These are phyloP conservation scores for Solanum rostratum DNA, from an alignment of 257 asterid genomes.

Conservation along the genomic window DNA sequence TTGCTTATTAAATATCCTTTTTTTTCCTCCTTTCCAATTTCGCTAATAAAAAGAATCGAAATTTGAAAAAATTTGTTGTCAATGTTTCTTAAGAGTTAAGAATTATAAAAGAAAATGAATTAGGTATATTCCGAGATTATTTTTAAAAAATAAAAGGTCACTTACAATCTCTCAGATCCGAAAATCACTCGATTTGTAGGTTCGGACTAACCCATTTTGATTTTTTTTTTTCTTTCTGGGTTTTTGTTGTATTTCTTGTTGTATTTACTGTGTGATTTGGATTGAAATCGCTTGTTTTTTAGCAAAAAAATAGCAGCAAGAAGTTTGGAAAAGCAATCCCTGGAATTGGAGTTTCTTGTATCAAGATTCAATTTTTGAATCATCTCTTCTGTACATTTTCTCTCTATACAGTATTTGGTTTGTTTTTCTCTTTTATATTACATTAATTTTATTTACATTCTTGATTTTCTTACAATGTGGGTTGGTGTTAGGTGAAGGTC, in stretches of 20 bases:
- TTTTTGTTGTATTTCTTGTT: not conserved
- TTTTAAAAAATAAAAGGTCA: not conserved
- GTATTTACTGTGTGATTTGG: conserved; percentile 5
- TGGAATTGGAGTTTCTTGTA: not conserved
- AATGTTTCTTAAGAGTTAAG: not conserved
- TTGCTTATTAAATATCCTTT: not conserved
- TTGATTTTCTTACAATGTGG: conserved; percentile 39
- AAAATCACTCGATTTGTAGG: conserved; percentile 16
- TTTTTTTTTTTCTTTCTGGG: not conserved
- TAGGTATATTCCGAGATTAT: not conserved
- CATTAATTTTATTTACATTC: not conserved
- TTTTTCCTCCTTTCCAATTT: not conserved
- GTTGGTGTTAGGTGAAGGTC: conserved; percentile 17
- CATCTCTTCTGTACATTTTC: not conserved
- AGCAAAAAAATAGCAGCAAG: conserved; percentile 11
- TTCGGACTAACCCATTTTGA: not conserved
- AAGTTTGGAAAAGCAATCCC: conserved; percentile 8
- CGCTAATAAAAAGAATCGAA: not conserved
- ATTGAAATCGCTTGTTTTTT: conserved; percentile 8
- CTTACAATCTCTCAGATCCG: conserved; percentile 39
- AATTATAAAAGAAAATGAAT: not conserved
- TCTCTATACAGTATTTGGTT: not conserved
- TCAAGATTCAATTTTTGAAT: conserved; percentile 7
- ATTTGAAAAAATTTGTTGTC: not conserved
- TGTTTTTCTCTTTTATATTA: not conserved